A percentile compares a stretch with the other conserved stretches of the same genome.
phyloP scores from a whole-genome alignment of 805 yeast species.

The Starmerella sp. region DNA sequence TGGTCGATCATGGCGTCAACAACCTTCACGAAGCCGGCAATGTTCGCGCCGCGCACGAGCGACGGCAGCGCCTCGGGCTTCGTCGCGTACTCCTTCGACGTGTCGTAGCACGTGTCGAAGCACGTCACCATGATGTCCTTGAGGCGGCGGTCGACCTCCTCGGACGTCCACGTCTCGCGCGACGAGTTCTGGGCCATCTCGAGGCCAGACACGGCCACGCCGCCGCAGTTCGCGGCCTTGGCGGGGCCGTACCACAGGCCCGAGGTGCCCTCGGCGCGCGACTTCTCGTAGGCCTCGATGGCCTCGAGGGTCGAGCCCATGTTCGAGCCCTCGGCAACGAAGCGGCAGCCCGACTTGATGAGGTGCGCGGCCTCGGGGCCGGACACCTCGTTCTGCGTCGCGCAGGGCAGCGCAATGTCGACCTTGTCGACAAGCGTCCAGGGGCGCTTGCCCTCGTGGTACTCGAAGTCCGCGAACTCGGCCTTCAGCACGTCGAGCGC shows the following conservation, averaged over 20 bases:
- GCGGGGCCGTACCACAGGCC: slow-evolving; percentile 97
- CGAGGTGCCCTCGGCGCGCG: slow-evolving; percentile 27
- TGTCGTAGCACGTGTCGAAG: slow-evolving; percentile 83
- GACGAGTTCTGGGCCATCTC: slow-evolving; percentile 99
- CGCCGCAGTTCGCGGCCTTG: slow-evolving; percentile 98
- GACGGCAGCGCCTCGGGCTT: slow-evolving; percentile 75
- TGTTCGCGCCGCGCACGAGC: slow-evolving; percentile 95
- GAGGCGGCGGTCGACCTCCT: slow-evolving; percentile 83
- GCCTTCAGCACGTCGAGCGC: slow-evolving; percentile 27
- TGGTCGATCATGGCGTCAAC: slow-evolving; percentile 97
- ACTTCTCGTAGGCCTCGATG: slow-evolving; percentile 75
- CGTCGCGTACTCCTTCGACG: slow-evolving; percentile 69
- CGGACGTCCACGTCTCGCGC: slow-evolving; percentile 80
- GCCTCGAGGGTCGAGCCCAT: slow-evolving; percentile 99
- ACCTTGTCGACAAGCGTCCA: slow-evolving; percentile 87
- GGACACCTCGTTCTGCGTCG: slow-evolving; percentile 95
- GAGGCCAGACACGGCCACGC: slow-evolving; percentile 96
- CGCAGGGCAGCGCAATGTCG: slow-evolving; percentile 95
- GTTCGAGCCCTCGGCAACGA: slow-evolving; percentile 97
- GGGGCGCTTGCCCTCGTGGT: slow-evolving; percentile 90
- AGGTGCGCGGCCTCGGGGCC: slow-evolving; percentile 95
- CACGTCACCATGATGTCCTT: slow-evolving; percentile 88
- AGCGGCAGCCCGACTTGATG: slow-evolving; percentile 82
- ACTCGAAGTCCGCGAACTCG: slow-evolving; percentile 41
- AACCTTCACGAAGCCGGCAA: slow-evolving; percentile 97